Evolutionary conservation across 257 asterid species (phyloP).

Genomic region (Schizonepeta tenuifolia): DNA sequence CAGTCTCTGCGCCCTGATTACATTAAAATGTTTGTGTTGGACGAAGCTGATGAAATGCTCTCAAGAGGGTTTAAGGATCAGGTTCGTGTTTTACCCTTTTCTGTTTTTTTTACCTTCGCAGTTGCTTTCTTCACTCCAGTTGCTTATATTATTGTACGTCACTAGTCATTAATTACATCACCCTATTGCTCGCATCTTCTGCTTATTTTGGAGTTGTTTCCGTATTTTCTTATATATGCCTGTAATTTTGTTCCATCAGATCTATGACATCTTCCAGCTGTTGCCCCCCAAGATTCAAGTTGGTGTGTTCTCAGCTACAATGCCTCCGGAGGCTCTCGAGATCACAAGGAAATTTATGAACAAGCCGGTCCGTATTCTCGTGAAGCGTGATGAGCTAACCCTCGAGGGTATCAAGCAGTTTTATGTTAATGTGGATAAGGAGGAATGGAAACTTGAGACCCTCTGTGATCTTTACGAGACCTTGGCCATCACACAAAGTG

Average conservation of each 20-base stretch:
- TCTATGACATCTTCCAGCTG: conserved; percentile 58
- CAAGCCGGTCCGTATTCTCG: conserved; percentile 63
- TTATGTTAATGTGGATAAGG: conserved; percentile 53
- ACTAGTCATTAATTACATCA: background rate
- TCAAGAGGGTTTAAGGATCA: conserved; percentile 73
- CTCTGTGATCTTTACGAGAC: conserved; percentile 60
- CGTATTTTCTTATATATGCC: conserved; percentile 15
- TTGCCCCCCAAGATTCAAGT: conserved; percentile 69
- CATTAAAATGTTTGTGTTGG: conserved; percentile 68
- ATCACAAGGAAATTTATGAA: conserved; percentile 67
- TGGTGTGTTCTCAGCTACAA: conserved; percentile 62
- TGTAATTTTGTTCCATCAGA: conserved; percentile 32
- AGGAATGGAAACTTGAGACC: conserved; percentile 60
- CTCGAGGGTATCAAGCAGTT: conserved; percentile 64
- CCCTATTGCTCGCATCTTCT: background rate
- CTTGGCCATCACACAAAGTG: conserved; percentile 61
- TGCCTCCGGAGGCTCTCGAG: conserved; percentile 72
- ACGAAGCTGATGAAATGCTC: conserved; percentile 73
- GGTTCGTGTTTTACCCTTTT: conserved; percentile 37
- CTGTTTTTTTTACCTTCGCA: background rate
- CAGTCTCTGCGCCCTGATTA: conserved; percentile 61
- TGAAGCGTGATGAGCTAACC: conserved; percentile 63
- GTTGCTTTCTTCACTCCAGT: background rate
- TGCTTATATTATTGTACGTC: background rate
- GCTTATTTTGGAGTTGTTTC: background rate